These are phyloP conservation scores for Hebeloma cylindrosporum DNA, from an alignment of 768 basidiomycete genomes.

Conservation along the genomic window DNA sequence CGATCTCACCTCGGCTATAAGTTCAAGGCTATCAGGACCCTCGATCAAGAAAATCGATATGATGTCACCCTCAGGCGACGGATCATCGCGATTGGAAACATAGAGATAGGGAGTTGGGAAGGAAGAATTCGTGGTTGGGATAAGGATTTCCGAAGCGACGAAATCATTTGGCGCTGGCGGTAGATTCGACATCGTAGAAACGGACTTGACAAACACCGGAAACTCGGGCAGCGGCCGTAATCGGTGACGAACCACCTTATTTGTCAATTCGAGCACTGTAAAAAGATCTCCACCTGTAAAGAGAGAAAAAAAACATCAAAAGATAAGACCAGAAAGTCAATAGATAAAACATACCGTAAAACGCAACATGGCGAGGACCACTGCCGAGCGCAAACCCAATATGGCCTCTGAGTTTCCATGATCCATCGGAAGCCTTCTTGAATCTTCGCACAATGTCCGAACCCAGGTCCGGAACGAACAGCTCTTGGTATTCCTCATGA, in stretches of 20 bases:
- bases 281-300: slow-evolving; percentile 59
- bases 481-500: slow-evolving; percentile 48
- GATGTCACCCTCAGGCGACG: slow-evolving; percentile 65
- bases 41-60: slow-evolving; percentile 67
- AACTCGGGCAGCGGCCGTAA: slow-evolving; percentile 43
- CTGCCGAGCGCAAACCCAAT: slow-evolving; percentile 53
- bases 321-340: neutral
- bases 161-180: slow-evolving; percentile 46
- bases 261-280: slow-evolving; percentile 66
- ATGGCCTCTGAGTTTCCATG: slow-evolving; percentile 50
- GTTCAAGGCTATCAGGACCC: slow-evolving; percentile 42
- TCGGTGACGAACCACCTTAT: slow-evolving; percentile 53
- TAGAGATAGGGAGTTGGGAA: slow-evolving; percentile 65
- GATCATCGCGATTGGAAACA: slow-evolving; percentile 74
- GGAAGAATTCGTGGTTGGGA: slow-evolving; percentile 50
- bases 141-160: slow-evolving; percentile 70
- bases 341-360: slow-evolving; percentile 63
- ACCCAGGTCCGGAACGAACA: slow-evolving; percentile 77
- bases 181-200: slow-evolving; percentile 48
- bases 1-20: slow-evolving; percentile 63
- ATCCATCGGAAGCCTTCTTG: slow-evolving; percentile 39
- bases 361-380: slow-evolving; percentile 71
- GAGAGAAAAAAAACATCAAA: neutral
- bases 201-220: slow-evolving; percentile 44
- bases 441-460: slow-evolving; percentile 66